Base-by-base conservation (phyloP, 129 eudicot genomes). In the Chrysanthemum seticuspe region DNA sequence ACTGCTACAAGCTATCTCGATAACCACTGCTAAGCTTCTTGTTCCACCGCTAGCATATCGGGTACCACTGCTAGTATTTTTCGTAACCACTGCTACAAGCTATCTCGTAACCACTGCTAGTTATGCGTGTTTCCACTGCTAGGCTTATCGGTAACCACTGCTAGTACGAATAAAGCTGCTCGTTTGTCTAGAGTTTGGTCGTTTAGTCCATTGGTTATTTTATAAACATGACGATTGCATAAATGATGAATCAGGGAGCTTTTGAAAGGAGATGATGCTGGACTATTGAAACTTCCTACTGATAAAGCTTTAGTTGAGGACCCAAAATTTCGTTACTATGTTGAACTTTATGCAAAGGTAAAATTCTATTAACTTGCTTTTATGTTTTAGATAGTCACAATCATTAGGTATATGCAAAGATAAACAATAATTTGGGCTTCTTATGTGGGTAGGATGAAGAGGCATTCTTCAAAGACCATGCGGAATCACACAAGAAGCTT, bases 401-500 rank as follows among this genome's bases (percentile, higher is more conserved):
- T 49, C 48, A 4, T 11, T 51, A 6, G n/a, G 6, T 44, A n/a
- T 11, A 4, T 34, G 3, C 21, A 10, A 12, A 19, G 9, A 5
- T 55, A 56, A 31, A 45, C n/a, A 47, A 2, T 18, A n/a, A 2
- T 69, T 29, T 13, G 18, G 14, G 65, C 15, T 62, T 70, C 29
- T 13, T 63, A 3, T 62, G 75, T 13, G 50, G n/a, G 45, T 84
- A 95, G 99, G 97, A 90, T 76, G 99, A 88, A 74, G 95, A 86
- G 44, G 93, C 80, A 51, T 94, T 94, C 83, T 88, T 94, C 83
- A 80, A 61, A 83, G 99, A 94, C 77, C 90, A 94, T 51, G 97
- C 97, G 6, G 87, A 68, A 52, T 95, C 99, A 56, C 99, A 95
- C 88, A 95, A 95, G 85, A 95, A 87, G 82, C 84, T 95, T 10